phyloP scores from a whole-genome alignment of 257 asterid genomes.

The Leonotis leonurus region DNA sequence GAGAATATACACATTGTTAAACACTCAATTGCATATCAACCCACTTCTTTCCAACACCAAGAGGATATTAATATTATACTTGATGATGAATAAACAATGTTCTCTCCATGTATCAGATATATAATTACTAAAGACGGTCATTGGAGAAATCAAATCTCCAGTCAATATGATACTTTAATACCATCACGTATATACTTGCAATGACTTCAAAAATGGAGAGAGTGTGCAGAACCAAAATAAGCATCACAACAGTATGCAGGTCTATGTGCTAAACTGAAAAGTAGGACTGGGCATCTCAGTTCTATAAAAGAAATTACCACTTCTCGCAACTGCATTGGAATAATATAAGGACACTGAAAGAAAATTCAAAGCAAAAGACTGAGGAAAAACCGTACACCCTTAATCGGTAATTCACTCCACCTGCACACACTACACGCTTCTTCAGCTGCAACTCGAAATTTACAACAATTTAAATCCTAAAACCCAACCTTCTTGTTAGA shows the following conservation, averaged over 20 bases:
- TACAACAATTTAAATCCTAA: neutral
- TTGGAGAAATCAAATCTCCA: neutral
- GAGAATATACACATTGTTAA: neutral
- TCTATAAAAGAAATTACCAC: neutral
- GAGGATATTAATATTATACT: neutral
- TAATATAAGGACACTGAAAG: neutral
- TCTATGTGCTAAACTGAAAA: neutral
- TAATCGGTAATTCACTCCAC: neutral
- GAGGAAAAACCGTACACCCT: constrained; percentile 8
- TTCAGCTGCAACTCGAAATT: neutral
- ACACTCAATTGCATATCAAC: neutral
- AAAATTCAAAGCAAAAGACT: neutral
- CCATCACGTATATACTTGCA: neutral
- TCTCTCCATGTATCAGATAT: neutral
- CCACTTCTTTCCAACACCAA: neutral
- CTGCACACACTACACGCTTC: neutral
- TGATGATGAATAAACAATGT: neutral
- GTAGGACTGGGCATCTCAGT: neutral
- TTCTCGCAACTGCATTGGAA: neutral
- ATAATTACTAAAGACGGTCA: neutral
- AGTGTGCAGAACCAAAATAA: neutral
- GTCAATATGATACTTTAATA: too few species aligned
- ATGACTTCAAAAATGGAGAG: neutral
- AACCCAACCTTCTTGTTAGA: neutral
- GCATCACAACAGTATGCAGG: neutral